These are phyloP conservation scores for Crithidia expoeki DNA, from an alignment of 208 protist genomes.

Conservation along the genomic window DNA sequence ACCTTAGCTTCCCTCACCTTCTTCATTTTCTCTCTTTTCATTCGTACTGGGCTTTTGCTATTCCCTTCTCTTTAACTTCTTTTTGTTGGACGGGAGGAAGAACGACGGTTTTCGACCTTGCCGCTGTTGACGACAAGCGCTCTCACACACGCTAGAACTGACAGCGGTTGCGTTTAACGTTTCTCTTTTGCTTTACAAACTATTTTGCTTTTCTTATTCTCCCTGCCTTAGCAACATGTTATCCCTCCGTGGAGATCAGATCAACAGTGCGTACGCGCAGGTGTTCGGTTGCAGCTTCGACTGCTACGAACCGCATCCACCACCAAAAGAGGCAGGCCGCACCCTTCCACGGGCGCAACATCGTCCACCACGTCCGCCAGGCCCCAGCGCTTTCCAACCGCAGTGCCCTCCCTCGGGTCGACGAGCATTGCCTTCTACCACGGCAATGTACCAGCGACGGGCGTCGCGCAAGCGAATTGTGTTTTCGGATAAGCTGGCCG, in stretches of 20 bases:
- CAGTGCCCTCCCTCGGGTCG: not conserved
- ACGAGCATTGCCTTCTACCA: not conserved
- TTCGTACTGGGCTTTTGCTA: too few species aligned
- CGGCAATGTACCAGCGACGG: not conserved
- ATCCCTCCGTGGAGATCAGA: not conserved
- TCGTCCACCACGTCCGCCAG: slow-evolving; percentile 8
- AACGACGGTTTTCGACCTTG: too few species aligned
- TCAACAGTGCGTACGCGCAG: slow-evolving; percentile 13
- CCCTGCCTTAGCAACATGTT: not conserved
- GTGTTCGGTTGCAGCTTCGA: slow-evolving; percentile 16
- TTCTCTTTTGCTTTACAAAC: too few species aligned
- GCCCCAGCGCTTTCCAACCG: not conserved
- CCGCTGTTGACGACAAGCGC: too few species aligned
- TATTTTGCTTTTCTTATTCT: too few species aligned
- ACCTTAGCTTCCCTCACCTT: too few species aligned
- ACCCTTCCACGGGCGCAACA: too few species aligned
- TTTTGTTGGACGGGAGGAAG: too few species aligned
- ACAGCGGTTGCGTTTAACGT: too few species aligned
- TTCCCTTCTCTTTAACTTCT: too few species aligned
- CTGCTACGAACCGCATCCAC: slow-evolving; percentile 5
- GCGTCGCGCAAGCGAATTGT: slow-evolving; percentile 6
- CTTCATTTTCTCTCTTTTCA: too few species aligned
- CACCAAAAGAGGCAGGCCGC: not conserved
- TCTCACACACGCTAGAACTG: too few species aligned
- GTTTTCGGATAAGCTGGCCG: slow-evolving; percentile 4